Conservation (phyloP, 2,329 filamentous ascomycete genomes). For the Hypoxylon sp. region DNA sequence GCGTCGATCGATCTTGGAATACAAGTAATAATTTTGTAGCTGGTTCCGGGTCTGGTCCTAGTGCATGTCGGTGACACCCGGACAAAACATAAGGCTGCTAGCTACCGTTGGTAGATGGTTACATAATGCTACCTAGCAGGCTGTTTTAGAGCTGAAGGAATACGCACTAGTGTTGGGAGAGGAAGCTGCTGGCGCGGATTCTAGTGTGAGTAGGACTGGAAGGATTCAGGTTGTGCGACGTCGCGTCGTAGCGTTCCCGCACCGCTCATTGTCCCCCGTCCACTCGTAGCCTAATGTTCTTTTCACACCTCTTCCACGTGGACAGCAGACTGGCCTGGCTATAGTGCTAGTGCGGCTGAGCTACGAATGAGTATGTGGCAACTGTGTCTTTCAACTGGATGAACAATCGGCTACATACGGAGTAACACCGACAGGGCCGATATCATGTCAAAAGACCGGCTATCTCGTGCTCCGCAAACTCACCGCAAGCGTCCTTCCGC, state of each 20-base stretch:
- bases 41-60: conserved; percentile 4
- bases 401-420: conserved; percentile 33
- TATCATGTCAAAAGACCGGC: conserved; percentile 30
- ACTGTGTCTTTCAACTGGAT: conserved; percentile 23
- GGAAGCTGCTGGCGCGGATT: conserved; percentile 18
- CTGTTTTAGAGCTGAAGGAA: conserved; percentile 20
- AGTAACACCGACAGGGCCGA: conserved; percentile 20
- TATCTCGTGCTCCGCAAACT: conserved; percentile 24
- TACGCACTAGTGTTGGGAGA: conserved; percentile 17
- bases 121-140: neutral
- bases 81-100: conserved; percentile 16
- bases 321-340: conserved; percentile 25
- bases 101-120: conserved; percentile 14
- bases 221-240: conserved; percentile 42
- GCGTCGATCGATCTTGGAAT: conserved; percentile 7
- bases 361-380: conserved; percentile 30
- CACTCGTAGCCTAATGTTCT: conserved; percentile 20
- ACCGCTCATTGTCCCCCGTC: conserved; percentile 24
- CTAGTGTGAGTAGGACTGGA: conserved; percentile 31
- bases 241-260: conserved; percentile 31
- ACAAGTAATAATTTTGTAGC: neutral
- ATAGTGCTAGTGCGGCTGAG: conserved; percentile 38
- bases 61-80: conserved; percentile 9
- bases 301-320: conserved; percentile 38
- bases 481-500: conserved; percentile 25